Evolutionary conservation across 164 flowering plant species (phyloP), one percentile per base, ranked within the genome.

Genomic region (Umbellularia californica): DNA sequence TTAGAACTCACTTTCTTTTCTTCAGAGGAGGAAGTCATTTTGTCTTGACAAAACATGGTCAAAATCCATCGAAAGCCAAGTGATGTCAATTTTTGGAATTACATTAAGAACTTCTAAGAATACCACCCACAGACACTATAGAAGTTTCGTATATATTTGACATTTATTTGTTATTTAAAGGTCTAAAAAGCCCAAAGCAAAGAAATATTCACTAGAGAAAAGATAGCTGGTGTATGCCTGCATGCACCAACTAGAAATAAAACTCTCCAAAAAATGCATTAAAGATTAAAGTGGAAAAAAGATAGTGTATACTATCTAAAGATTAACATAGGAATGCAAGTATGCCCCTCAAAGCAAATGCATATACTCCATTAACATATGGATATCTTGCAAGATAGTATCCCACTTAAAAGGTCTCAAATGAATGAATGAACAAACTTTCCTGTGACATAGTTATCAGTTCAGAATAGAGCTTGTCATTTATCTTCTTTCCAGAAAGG

Each of bases 1-100:
- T 71, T 78, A 55, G 83, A 71, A 68, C 80, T 19, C 51, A 77
- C 47, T 74, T 82, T 87, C 81, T 78, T 88, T 63, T 86, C 90
- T 63, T 87, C 90, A 66, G 80, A 80, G 51, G 70, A 58, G 50
- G 85, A 80, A 22, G 72, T 20, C 79, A 84, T 86, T 75, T 85
- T 88, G 62, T 87, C 94, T 88, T 23, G 3, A 80, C 27, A 71
- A 52, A 27, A 64, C 33, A 55, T 50, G 58, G 47, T 41, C 10
- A 68, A 71, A 67, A n/a, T 25, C 58, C 58, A 52, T 52, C n/a
- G 71, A 41, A 73, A n/a, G 3, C 1, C 24, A 30, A 52, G n/a
- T 17, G 17, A 51, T 17, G 20, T 55, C 47, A 17, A 71, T 9
- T 27, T 71, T 17, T 58, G 22, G 35, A 22, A 58, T 23, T 25